Conservation (phyloP, 2,329 filamentous ascomycete species). For the Pseudogymnoascus sp. region DNA sequence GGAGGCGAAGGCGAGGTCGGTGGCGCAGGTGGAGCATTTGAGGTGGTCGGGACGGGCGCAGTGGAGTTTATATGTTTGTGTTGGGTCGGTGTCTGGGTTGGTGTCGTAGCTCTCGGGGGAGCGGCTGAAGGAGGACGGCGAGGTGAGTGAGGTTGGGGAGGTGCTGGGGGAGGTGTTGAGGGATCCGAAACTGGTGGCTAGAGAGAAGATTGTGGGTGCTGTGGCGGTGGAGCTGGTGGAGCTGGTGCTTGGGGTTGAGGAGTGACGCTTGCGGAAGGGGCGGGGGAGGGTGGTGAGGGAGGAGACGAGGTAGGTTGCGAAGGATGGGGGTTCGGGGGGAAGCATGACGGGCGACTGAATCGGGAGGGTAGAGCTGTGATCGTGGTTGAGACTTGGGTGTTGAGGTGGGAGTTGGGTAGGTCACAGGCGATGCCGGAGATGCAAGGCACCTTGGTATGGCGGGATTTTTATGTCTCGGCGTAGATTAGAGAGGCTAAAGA, state of each 20-base stretch:
- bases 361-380: background rate
- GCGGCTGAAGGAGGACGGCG: background rate
- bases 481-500: background rate
- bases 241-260: background rate
- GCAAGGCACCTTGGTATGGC: background rate
- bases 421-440: background rate
- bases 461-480: background rate
- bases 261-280: background rate
- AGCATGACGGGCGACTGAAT: background rate
- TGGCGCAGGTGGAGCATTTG: slow-evolving; percentile 48
- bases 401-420: background rate
- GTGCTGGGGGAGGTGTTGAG: background rate
- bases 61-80: slow-evolving; percentile 25
- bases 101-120: background rate
- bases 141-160: background rate
- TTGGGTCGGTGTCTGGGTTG: background rate
- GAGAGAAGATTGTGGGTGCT: background rate
- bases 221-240: background rate
- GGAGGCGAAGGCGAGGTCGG: slow-evolving; percentile 50
- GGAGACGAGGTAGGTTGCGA: slow-evolving; percentile 6
- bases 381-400: background rate
- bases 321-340: background rate
- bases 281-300: background rate
- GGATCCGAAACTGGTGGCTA: background rate
- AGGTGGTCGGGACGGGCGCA: slow-evolving; percentile 45